Base-by-base conservation (phyloP, 2,329 filamentous ascomycete genomes). In the Colletotrichum zoysiae region DNA sequence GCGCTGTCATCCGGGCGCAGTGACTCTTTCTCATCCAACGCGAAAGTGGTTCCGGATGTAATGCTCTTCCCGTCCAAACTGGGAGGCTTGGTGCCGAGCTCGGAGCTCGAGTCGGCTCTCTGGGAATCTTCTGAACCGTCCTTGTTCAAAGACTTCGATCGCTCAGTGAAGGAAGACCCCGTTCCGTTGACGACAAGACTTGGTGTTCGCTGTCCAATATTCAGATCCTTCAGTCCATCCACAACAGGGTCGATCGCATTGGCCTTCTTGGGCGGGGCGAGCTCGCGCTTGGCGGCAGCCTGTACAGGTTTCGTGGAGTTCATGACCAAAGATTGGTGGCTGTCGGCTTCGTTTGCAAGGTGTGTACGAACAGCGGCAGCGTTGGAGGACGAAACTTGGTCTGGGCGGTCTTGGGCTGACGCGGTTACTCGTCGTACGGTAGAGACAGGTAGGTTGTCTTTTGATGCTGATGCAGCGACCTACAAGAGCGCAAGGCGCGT, bases 1-100 rank as follows among this genome's bases (percentile, higher is more conserved):
- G 95, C 95, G 81, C 95, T 98, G 79, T 98, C 95, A 82, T 98
- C 95, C 11, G 95, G 95, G 16, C 95, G 92, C 65, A 98, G 86
- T 7, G 95, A 98, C 80, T 98, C 95, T 80, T 98, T 98, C 82
- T 98, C 95, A 78, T 98, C 95, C 79, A 98, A 86, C n/a, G 94
- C 95, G 82, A 97, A 98, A 0, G 95, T 98, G 5, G 94, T 97
- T 20, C 94, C 94, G 35, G 95, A 98, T 5, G 94, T 94, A 77
- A 97, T 93, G 80, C 95, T 98, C 84, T 98, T 98, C 60, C 93
- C 95, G 80, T 98, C 95, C 51, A 97, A 86, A 79, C 95, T 98
- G 46, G 94, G 92, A 63, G 94, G 93, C 82, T 98, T 98, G 3
- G 91, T 95, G 50, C 86, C 89, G 38, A 91, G 82, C 67, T 92